Conservation (phyloP, 805 yeast genomes). For the Candida railenensis region DNA sequence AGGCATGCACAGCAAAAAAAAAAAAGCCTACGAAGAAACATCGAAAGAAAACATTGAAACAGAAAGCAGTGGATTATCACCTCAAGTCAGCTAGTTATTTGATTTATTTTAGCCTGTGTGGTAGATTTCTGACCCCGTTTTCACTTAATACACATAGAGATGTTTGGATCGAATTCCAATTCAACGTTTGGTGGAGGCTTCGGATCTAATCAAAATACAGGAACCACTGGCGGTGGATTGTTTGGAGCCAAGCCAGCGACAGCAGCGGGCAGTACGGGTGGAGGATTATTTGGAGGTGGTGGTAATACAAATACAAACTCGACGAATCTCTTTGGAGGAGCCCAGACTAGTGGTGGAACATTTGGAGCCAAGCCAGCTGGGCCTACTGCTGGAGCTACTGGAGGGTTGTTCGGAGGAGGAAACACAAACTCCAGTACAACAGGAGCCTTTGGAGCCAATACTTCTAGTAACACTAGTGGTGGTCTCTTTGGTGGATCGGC, state of each 20-base stretch:
- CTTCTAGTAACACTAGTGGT: constrained; percentile 4
- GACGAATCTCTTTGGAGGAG: background rate
- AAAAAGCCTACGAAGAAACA: too few species aligned
- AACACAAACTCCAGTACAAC: constrained; percentile 4
- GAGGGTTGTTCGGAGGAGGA: constrained; percentile 17
- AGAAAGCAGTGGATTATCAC: too few species aligned
- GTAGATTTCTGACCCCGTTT: too few species aligned
- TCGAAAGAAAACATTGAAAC: too few species aligned
- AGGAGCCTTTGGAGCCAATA: background rate
- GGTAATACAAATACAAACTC: constrained; percentile 4
- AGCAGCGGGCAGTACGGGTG: constrained; percentile 14
- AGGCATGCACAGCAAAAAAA: too few species aligned
- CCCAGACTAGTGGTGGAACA: constrained; percentile 15
- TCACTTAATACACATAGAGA: too few species aligned
- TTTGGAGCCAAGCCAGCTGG: constrained; percentile 26
- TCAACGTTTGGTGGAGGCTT: constrained; percentile 6
- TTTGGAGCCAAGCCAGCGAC: constrained; percentile 19
- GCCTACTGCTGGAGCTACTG: constrained; percentile 12
- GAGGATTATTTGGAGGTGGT: constrained; percentile 20
- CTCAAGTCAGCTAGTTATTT: too few species aligned
- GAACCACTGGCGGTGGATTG: constrained; percentile 12
- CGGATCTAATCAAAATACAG: constrained; percentile 7
- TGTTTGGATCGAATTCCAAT: background rate
- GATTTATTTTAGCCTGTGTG: too few species aligned
- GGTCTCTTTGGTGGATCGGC: constrained; percentile 12